These are phyloP conservation scores for Arabidopsis arenosa DNA, from an alignment of 345 rosid genomes.

Conservation along the genomic window DNA sequence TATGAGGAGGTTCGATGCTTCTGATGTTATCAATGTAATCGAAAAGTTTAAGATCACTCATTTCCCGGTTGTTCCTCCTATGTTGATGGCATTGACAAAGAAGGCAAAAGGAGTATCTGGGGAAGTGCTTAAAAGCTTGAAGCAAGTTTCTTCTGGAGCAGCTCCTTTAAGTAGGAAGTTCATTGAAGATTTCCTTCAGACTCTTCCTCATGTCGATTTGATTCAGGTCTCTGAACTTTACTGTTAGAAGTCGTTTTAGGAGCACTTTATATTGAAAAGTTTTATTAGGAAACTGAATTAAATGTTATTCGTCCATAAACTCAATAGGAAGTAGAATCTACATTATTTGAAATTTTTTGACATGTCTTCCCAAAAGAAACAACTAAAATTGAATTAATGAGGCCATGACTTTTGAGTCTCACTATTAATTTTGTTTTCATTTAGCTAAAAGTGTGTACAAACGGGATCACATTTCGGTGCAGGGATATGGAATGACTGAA, in stretches of 20 bases:
- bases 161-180: constrained; percentile 61
- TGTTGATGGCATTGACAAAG: constrained; percentile 59
- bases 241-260: background rate
- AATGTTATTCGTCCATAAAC: background rate
- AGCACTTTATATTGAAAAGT: background rate
- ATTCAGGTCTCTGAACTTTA: constrained; percentile 62
- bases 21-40: constrained; percentile 55
- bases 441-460: background rate
- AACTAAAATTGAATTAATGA: background rate
- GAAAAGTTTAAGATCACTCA: constrained; percentile 66
- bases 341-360: background rate
- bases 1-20: constrained; percentile 65
- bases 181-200: constrained; percentile 59
- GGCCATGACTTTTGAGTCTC: background rate
- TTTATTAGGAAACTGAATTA: background rate
- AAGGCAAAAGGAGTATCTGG: constrained; percentile 47
- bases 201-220: constrained; percentile 71
- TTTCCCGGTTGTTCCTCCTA: constrained; percentile 81
- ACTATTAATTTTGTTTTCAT: background rate
- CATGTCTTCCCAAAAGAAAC: constrained; percentile 5
- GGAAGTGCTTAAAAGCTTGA: constrained; percentile 61
- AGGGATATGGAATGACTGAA: constrained; percentile 97
- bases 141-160: constrained; percentile 88
- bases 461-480: constrained; percentile 12
- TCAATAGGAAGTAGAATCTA: background rate